Base-by-base conservation (phyloP, 495 filamentous ascomycete species). In the Eremomyces bilateralis region DNA sequence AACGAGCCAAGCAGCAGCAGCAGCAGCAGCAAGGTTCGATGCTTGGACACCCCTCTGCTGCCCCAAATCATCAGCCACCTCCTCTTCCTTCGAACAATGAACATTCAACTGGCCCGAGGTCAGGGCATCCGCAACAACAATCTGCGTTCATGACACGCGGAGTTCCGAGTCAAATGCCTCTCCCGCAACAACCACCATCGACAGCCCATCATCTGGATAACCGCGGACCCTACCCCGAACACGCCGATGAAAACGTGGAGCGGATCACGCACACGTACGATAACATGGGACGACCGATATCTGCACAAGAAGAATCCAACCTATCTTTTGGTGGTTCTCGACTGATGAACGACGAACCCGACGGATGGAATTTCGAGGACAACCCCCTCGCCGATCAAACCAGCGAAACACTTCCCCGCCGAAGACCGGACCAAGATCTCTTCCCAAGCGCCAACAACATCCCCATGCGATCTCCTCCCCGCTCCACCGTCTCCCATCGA, bases 321-420 rank as follows among this genome's bases (percentile, higher is more conserved):
- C 43, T 51, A 18, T 8, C 8, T 28, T 21, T 32, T 11, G 17
- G 20, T 4, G 29, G 25, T 20, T 34, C 39, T 11, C 45, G 47
- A 17, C 31, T 33, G 4, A 31, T 42, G 4, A 39, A 43, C 15
- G 52, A 52, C 20, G 76, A 88, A 40, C 50, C 63, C 3, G 84
- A 91, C 52, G 76, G 65, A 8, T 97, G 88, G 88, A 80, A 88
- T 50, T 97, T 97, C 47, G 79, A 81, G 39, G 85, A 95, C 35
- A 41, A 53, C 15, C 56, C 52, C 37, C 15, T 22, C 17, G 35
- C 52, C 1, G 54, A 70, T 18, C 48, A 61, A 30, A 52, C 51
- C 39, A 67, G 62, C 29, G 57, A 43, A 39, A 48, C 24, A 42
- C 65, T 19, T 51, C 67, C 60, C 38, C 60, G 63, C 15, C 64